Conservation (phyloP, 2,329 filamentous ascomycete species). For the Claviceps sp. region DNA sequence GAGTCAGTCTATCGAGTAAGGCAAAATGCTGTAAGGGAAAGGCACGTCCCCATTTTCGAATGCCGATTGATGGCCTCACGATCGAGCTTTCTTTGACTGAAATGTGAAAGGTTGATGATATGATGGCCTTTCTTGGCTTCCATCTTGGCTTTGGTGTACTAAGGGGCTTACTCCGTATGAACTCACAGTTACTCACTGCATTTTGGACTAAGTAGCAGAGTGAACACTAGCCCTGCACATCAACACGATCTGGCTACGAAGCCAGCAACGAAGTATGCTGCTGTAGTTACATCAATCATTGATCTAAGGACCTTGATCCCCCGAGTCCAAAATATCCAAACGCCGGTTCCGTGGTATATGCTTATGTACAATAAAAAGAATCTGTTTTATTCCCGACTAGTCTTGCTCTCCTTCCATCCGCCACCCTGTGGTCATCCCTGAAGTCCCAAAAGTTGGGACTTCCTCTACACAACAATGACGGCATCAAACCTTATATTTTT, state of each 20-base stretch:
- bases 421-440: constrained; percentile 26
- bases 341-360: constrained; percentile 11
- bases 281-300: background rate
- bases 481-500: too few species aligned
- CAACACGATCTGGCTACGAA: background rate
- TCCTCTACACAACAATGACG: constrained; percentile 17
- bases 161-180: background rate
- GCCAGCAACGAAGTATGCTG: background rate
- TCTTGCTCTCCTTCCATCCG: background rate
- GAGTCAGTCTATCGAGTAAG: too few species aligned
- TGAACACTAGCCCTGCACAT: background rate
- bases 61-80: too few species aligned
- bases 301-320: background rate
- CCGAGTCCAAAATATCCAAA: constrained; percentile 3
- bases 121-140: too few species aligned
- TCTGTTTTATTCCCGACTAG: constrained; percentile 14
- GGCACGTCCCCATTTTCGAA: too few species aligned
- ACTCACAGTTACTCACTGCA: background rate
- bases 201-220: background rate
- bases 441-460: background rate
- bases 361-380: constrained; percentile 15
- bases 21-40: too few species aligned
- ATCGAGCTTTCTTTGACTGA: too few species aligned
- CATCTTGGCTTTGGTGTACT: too few species aligned
- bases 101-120: too few species aligned